A percentile compares a stretch with the other conserved stretches of the same genome.
phyloP scores from a whole-genome alignment of 768 basidiomycete species.

The Peribolospora baueri region DNA sequence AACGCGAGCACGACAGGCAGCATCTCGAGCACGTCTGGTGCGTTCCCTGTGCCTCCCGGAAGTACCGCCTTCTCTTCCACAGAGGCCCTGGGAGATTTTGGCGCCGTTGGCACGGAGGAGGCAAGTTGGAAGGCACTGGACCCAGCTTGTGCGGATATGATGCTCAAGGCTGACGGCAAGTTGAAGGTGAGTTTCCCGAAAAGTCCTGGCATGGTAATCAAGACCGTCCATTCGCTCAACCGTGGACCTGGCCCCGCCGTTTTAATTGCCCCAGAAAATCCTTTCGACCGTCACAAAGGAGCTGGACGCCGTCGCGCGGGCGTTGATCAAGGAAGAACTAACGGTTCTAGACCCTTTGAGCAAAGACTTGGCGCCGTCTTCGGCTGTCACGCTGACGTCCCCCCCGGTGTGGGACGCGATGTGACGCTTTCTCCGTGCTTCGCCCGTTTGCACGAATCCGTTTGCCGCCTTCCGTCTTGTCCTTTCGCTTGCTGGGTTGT shows the following conservation, averaged over 20 bases:
- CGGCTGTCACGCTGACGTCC: slow-evolving; percentile 3
- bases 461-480: too few relatives aligned
- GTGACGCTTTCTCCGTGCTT: neutral
- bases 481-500: neutral
- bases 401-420: slow-evolving; percentile 10
- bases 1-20: neutral
- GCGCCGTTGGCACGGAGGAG: neutral
- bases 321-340: slow-evolving; percentile 57
- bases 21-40: neutral
- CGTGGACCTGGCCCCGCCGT: neutral
- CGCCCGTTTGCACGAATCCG: too few relatives aligned
- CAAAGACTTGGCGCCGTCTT: too few relatives aligned
- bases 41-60: neutral
- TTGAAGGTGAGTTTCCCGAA: slow-evolving; percentile 38
- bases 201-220: too few relatives aligned
- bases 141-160: slow-evolving; percentile 31
- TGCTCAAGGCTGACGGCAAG: slow-evolving; percentile 57
- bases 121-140: slow-evolving; percentile 7
- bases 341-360: slow-evolving; percentile 49
- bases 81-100: too few relatives aligned
- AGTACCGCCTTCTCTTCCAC: too few relatives aligned
- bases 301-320: slow-evolving; percentile 54
- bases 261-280: slow-evolving; percentile 39
- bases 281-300: slow-evolving; percentile 56
- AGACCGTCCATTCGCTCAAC: neutral